These are phyloP conservation scores for Leccinum barrowsii DNA, from an alignment of 768 basidiomycete genomes.

Conservation along the genomic window DNA sequence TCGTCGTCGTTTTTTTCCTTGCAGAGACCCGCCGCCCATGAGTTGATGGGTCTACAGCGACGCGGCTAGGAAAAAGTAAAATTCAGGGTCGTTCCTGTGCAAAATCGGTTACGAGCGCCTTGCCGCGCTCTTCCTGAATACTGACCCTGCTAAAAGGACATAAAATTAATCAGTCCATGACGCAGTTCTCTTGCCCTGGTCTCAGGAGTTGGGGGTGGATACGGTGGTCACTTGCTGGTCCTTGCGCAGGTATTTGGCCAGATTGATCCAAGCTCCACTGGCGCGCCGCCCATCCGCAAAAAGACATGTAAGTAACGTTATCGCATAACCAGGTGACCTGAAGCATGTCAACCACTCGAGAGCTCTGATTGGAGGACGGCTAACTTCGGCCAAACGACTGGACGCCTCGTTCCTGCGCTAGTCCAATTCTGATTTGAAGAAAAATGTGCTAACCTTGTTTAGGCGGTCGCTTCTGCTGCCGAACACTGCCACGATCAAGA, in stretches of 20 bases:
- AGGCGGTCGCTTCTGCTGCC: not conserved
- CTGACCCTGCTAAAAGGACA: not conserved
- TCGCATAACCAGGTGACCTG: not conserved
- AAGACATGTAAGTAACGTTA: not conserved
- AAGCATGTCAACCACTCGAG: not conserved
- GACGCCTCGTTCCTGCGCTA: not conserved
- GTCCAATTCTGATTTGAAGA: not conserved
- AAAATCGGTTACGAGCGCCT: not conserved
- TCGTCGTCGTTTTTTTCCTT: not conserved
- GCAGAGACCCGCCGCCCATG: not conserved
- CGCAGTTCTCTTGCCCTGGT: not conserved
- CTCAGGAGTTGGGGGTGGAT: not conserved
- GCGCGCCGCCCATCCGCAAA: not conserved
- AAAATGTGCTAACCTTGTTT: not conserved
- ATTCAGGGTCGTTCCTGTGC: constrained; percentile 5
- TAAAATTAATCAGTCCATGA: not conserved
- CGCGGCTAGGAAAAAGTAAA: not conserved
- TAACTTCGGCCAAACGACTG: not conserved
- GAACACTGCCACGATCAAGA: not conserved
- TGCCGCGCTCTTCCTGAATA: not conserved
- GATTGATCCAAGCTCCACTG: not conserved
- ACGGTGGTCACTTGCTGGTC: not conserved
- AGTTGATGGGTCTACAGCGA: not conserved
- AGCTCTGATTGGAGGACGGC: not conserved
- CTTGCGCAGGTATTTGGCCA: not conserved